phyloP scores from a whole-genome alignment of 148 eudicot species.

The Polygonum aviculare region DNA sequence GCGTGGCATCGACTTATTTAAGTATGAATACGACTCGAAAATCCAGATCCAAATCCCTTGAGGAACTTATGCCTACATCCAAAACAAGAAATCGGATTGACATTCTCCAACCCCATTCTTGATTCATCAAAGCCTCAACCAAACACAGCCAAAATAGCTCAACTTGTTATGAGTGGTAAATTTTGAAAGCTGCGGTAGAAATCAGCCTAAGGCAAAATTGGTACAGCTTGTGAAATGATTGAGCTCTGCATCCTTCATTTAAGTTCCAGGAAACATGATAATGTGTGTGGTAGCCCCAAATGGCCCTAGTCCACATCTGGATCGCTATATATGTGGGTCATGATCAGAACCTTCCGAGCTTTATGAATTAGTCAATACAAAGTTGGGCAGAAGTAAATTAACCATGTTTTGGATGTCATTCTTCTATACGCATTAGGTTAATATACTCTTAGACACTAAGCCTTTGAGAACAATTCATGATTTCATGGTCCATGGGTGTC shows the following conservation, averaged over 20 bases:
- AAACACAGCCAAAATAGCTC: background rate
- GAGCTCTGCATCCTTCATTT: background rate
- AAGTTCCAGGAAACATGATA: constrained; percentile 1
- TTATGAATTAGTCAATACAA: background rate
- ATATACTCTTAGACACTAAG: too few species aligned
- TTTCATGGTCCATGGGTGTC: too few species aligned
- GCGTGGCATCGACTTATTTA: too few species aligned
- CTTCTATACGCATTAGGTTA: too few species aligned
- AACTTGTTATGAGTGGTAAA: background rate
- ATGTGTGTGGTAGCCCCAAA: background rate
- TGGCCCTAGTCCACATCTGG: background rate
- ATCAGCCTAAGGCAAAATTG: background rate
- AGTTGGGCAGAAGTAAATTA: too few species aligned
- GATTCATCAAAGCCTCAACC: background rate
- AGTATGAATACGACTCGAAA: too few species aligned
- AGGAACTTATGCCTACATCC: background rate
- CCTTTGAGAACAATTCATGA: too few species aligned
- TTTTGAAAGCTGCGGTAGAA: background rate
- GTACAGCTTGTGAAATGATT: constrained; percentile 1
- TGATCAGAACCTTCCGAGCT: background rate
- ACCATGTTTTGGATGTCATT: too few species aligned
- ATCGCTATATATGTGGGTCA: background rate
- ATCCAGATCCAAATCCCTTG: too few species aligned
- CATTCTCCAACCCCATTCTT: background rate
- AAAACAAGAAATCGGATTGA: background rate